Evolutionary conservation across 2,329 filamentous ascomycete genomes (phyloP).

Genomic region (Lachnellula occidentalis): DNA sequence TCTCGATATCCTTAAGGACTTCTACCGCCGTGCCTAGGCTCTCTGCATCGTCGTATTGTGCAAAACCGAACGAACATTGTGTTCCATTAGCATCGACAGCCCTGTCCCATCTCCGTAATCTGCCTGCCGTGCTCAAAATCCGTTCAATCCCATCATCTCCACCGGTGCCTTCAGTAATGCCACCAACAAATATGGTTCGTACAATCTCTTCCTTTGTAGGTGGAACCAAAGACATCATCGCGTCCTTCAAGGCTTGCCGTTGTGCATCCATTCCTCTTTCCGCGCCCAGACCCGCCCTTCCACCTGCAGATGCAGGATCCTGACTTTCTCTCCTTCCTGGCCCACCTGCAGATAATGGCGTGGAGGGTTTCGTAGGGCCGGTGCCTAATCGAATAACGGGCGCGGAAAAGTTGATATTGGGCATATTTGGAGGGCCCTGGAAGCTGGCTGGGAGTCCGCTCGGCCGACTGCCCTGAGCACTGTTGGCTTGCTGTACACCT

Average conservation of each 20-base stretch:
- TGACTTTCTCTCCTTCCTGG: conserved; percentile 42
- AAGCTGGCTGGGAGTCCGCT: conserved; percentile 77
- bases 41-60: conserved; percentile 88
- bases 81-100: conserved; percentile 71
- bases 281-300: conserved; percentile 33
- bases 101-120: conserved; percentile 78
- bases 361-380: conserved; percentile 58
- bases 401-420: conserved; percentile 97
- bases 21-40: conserved; percentile 81
- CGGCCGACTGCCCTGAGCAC: conserved; percentile 71
- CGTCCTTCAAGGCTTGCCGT: conserved; percentile 61
- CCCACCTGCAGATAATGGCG: conserved; percentile 33
- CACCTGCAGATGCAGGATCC: conserved; percentile 33
- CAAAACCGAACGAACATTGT: conserved; percentile 86
- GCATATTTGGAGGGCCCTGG: conserved; percentile 84
- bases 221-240: conserved; percentile 67
- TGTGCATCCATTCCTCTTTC: conserved; percentile 56
- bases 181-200: conserved; percentile 83
- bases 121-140: conserved; percentile 71
- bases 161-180: conserved; percentile 72
- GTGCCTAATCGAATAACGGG: conserved; percentile 92
- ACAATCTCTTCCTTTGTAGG: conserved; percentile 87
- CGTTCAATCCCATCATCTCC: conserved; percentile 75
- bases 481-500: conserved; percentile 69
- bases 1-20: conserved; percentile 73